These are phyloP conservation scores for Blumeria graminis DNA, from an alignment of 2,329 filamentous ascomycete species.

Conservation along the genomic window DNA sequence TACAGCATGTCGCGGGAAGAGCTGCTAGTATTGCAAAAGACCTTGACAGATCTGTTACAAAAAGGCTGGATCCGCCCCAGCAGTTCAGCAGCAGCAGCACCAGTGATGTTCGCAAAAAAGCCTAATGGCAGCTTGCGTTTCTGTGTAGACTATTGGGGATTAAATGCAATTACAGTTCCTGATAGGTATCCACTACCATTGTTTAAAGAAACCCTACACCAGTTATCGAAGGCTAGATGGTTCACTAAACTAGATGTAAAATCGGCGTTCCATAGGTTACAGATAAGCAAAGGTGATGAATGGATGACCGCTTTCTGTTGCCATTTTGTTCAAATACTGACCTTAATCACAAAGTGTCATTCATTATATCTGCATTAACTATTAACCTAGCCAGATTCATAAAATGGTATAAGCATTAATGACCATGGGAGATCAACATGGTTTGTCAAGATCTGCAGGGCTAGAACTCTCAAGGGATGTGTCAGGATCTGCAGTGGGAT, in stretches of 20 bases:
- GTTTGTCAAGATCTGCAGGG: too few relatives aligned
- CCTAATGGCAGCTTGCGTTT: background rate
- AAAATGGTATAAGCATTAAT: too few relatives aligned
- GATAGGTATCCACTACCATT: conserved; percentile 1
- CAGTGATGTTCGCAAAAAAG: conserved; percentile 1
- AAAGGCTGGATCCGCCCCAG: conserved; percentile 1
- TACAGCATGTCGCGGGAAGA: too few relatives aligned
- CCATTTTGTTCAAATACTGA: too few relatives aligned
- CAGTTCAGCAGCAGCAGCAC: background rate
- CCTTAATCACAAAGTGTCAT: too few relatives aligned
- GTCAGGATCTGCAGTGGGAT: too few relatives aligned
- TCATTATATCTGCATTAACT: too few relatives aligned
- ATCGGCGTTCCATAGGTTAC: background rate
- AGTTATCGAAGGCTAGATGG: background rate
- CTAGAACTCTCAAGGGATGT: too few relatives aligned
- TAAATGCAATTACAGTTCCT: conserved; percentile 3
- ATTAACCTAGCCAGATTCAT: too few relatives aligned
- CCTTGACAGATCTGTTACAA: too few relatives aligned
- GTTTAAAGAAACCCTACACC: background rate
- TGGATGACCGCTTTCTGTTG: background rate
- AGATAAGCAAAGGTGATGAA: background rate
- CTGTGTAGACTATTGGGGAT: conserved; percentile 2
- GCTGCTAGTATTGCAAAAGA: too few relatives aligned
- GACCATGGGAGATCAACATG: too few relatives aligned
- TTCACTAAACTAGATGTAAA: background rate